Evolutionary conservation across 768 basidiomycete genomes (phyloP).

Genomic region (Boletellus sp.): DNA sequence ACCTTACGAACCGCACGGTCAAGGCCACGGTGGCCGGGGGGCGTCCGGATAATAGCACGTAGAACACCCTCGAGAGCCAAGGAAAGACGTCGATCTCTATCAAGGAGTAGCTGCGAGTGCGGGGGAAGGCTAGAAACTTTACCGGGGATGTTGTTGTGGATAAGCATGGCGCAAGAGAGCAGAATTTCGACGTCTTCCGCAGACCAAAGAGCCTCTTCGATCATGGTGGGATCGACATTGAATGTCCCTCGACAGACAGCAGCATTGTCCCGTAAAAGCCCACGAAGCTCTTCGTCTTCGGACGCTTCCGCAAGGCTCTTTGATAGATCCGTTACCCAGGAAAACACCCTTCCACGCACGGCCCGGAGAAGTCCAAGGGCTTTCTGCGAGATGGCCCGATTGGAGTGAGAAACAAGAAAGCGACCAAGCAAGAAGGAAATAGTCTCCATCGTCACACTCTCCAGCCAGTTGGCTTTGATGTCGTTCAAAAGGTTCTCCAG

Average conservation of each 20-base stretch:
- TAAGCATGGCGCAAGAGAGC: constrained; percentile 22
- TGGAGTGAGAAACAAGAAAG: constrained; percentile 29
- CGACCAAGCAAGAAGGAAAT: constrained; percentile 35
- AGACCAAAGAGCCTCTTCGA: constrained; percentile 13
- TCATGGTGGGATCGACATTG: constrained; percentile 20
- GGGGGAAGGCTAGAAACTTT: constrained; percentile 1
- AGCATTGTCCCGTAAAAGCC: constrained; percentile 35
- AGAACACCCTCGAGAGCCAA: constrained; percentile 19
- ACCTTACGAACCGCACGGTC: constrained; percentile 17
- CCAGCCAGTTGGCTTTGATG: constrained; percentile 42
- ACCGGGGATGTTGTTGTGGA: constrained; percentile 26
- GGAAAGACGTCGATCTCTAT: constrained; percentile 32
- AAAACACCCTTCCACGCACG: constrained; percentile 30
- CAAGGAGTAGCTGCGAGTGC: constrained; percentile 18
- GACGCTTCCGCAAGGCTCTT: constrained; percentile 15
- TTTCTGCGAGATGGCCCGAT: constrained; percentile 8
- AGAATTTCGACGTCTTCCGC: constrained; percentile 23
- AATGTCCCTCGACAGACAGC: constrained; percentile 36
- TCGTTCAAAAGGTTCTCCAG: constrained; percentile 33
- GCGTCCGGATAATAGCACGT: neutral
- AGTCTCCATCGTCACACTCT: constrained; percentile 30
- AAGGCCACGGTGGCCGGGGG: constrained; percentile 8
- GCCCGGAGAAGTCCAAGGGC: constrained; percentile 28
- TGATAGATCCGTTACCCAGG: constrained; percentile 37
- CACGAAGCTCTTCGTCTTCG: constrained; percentile 15